phyloP scores from a whole-genome alignment of 306 rosid species.

The Ochetophila trinervis region DNA sequence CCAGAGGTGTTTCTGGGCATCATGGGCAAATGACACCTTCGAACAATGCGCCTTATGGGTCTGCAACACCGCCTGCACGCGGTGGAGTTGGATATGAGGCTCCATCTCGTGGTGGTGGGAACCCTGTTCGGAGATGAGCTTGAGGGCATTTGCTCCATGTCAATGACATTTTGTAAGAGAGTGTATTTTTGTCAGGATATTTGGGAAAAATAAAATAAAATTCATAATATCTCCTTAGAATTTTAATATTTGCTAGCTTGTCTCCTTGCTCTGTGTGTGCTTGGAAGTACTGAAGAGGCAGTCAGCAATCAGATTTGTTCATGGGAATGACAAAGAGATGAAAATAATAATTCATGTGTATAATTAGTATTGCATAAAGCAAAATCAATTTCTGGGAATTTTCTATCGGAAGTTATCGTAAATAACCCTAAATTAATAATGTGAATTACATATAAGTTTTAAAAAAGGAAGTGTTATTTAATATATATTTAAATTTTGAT shows the following conservation, averaged over 20 bases:
- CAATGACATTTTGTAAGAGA: neutral
- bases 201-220: neutral
- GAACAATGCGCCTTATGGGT: conserved; percentile 53
- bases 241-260: neutral
- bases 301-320: neutral
- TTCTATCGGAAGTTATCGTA: too few relatives aligned
- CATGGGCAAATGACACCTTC: conserved; percentile 48
- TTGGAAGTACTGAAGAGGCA: neutral
- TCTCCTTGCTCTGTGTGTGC: neutral
- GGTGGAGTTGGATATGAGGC: conserved; percentile 53
- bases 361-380: too few relatives aligned
- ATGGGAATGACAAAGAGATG: too few relatives aligned
- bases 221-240: neutral
- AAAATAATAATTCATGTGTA: too few relatives aligned
- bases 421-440: too few relatives aligned
- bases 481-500: too few relatives aligned
- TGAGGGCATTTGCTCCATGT: conserved; percentile 7
- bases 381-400: too few relatives aligned
- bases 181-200: neutral
- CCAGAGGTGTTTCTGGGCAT: conserved; percentile 55
- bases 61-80: conserved; percentile 62
- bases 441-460: too few relatives aligned
- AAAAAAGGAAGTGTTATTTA: too few relatives aligned
- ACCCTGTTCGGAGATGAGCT: conserved; percentile 63
- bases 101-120: conserved; percentile 58